Evolutionary conservation across 2,329 filamentous ascomycete species (phyloP), one percentile per base, ranked within the genome.

Genomic region (Lachnellula subtilissima): DNA sequence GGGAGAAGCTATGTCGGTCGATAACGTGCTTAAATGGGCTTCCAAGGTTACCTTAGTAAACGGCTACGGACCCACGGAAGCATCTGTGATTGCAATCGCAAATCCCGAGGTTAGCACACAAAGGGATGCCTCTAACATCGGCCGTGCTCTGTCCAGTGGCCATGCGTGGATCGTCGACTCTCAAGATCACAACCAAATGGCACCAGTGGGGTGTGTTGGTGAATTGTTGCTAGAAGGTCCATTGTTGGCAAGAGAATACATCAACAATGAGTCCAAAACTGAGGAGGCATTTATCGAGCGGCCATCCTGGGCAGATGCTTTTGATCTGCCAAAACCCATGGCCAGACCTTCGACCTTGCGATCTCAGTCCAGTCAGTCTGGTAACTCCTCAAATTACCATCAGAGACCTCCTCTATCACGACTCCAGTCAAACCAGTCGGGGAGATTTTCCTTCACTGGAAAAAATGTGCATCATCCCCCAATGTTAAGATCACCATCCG

Each of bases 191-290:
- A 48, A 62, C 17, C 32, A 14, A 12, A 47, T 68, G 19, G 56
- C 60, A 39, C 64, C 67, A 2, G 53, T 68, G 2, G 66, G 65
- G 4, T 58, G 58, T 37, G 55, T 69, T n/a, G 67, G 67, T 8
- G 67, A 69, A 39, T 28, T 69, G 12, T 36, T 66, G 4, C 39
- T 69, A 5, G 65, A 67, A 58, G 81, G 81, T 0, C 82, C 82
- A 1, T 77, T 82, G n/a, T 80, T 88, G 2, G 83, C 82, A 9
- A 73, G 80, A 36, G 83, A 83, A 25, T 88, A 88, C 57, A 70
- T 86, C 22, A 79, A 79, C 50, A 79, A 86, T 54, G 73, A 75
- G 0, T 75, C 76, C 42, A 84, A 83, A 69, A 87, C 84, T 0
- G 74, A 74, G 2, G 75, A 76, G 23, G 77, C 76, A 0, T 88